Base-by-base conservation (phyloP, 2,329 filamentous ascomycete species). In the Fusarium sp. region DNA sequence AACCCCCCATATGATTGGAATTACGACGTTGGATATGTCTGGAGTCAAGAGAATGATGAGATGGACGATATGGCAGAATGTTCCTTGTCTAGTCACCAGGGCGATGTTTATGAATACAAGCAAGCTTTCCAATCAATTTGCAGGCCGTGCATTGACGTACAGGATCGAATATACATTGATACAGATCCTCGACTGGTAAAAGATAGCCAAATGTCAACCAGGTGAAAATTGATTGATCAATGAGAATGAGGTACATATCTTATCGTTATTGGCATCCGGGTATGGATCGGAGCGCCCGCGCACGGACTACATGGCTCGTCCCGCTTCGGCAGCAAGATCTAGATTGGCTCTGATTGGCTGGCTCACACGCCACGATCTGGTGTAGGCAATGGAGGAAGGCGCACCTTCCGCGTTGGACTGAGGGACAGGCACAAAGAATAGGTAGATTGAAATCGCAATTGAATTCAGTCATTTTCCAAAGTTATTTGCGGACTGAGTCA, bases 101-200 rank as follows among this genome's bases (percentile, higher is more conserved):
- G 1, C 3, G 16, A n/a, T 11, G 1, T n/a, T 37, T n/a, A 37
- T 12, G 18, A 37, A 37, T n/a, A n/a, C 18, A 37, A n/a, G 34
- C 18, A n/a, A 37, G 34, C 18, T 37, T 11, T 34, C 31, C 31
- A 18, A 34, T 18, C 13, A 7, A 9, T 34, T 34, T 18, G 8
- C 14, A n/a, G n/a, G n/a, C n/a, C n/a, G n/a, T n/a, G n/a, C n/a
- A n/a, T n/a, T n/a, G n/a, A n/a, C n/a, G n/a, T n/a, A n/a, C n/a
- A n/a, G n/a, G n/a, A n/a, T n/a, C n/a, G n/a, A n/a, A n/a, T n/a
- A n/a, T n/a, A 34, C 14, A 34, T 37, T 6, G 8, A 37, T 4
- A 18, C 0, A 37, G 1, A n/a, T 6, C 16, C 0, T 11, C 16
- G 2, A 11, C 5, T 18, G 4, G 2, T 0, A 18, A 7, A 18